Base-by-base conservation (phyloP, 768 basidiomycete genomes). In the Lentinula raphanica region DNA sequence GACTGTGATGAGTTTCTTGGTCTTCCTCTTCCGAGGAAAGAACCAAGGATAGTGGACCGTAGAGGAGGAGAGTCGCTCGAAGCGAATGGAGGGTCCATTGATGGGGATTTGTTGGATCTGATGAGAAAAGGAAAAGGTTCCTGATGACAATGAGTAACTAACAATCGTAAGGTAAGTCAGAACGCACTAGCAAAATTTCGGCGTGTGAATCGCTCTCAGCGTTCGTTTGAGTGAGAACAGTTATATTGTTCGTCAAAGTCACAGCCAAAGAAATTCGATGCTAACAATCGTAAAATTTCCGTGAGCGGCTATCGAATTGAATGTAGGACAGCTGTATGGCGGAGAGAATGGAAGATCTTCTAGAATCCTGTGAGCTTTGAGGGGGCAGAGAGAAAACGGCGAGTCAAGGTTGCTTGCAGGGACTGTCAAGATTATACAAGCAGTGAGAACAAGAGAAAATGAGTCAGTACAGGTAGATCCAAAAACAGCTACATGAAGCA, bases 1-100 rank as follows among this genome's bases (percentile, higher is more conserved):
- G 85, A 84, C 69, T 84, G 79, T 31, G 86, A 87, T 45, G 80
- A 74, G 68, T 86, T 87, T 64, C 87, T 78, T 17, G 86, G 87
- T 60, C 88, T 76, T 46, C 81, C 82, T 59, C 88, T 83, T 60
- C 49, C 49, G 12, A 50, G 29, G 19, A 50, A 50, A 8, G 49
- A 50, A 9, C 49, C 49, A 48, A 91, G 78, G 69, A 91, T 88
- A 60, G 85, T 85, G 58, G 82, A 76, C 58, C 87, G 77, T 32
- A 79, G 15, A 3, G 55, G 55, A 19, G 55, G 55, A 21, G 55
- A 56, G 29, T 42, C 42, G 42, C 42, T 44, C 9, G 42, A 44
- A 11, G 23, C 8, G 42, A 44, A 44, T 44, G 42, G 42, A 5
- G 42, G 42, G 21, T 44, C 42, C 42, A 44, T 44, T 7, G 21